Conservation (phyloP, 495 filamentous ascomycete genomes). For the Aspergillus coremiiformis region DNA sequence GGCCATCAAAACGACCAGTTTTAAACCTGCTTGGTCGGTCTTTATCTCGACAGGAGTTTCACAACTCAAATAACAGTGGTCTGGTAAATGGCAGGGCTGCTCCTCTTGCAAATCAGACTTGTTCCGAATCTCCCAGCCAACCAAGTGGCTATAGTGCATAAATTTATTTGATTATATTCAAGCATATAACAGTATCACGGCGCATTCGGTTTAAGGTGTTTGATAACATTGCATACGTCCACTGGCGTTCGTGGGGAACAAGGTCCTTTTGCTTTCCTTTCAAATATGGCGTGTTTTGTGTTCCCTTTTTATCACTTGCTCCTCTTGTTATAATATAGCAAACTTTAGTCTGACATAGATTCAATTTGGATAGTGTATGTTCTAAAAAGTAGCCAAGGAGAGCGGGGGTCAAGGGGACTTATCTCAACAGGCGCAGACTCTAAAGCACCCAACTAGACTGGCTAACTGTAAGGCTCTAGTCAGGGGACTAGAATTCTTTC, state of each 20-base stretch:
- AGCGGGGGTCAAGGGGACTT: too few species aligned
- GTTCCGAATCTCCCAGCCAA: constrained; percentile 6
- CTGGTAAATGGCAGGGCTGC: constrained; percentile 17
- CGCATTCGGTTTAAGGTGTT: constrained; percentile 6
- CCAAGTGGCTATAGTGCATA: constrained; percentile 10
- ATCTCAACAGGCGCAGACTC: neutral
- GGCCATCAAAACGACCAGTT: constrained; percentile 46
- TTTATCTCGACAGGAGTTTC: constrained; percentile 18
- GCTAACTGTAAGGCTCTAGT: too few species aligned
- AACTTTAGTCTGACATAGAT: too few species aligned
- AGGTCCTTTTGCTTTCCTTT: neutral
- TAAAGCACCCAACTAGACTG: too few species aligned
- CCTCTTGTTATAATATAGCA: neutral
- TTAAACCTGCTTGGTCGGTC: constrained; percentile 15
- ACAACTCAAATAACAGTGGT: constrained; percentile 17
- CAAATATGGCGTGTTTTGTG: neutral
- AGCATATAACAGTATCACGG: constrained; percentile 19
- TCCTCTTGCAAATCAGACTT: constrained; percentile 14
- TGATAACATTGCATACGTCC: neutral
- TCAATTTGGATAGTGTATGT: too few species aligned
- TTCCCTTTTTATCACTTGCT: neutral
- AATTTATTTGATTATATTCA: neutral
- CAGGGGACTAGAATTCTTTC: too few species aligned
- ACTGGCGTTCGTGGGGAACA: constrained; percentile 2
- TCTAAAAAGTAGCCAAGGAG: too few species aligned